Evolutionary conservation across 2,329 filamentous ascomycete genomes (phyloP).

Genomic region (Diaporthe humulicola): DNA sequence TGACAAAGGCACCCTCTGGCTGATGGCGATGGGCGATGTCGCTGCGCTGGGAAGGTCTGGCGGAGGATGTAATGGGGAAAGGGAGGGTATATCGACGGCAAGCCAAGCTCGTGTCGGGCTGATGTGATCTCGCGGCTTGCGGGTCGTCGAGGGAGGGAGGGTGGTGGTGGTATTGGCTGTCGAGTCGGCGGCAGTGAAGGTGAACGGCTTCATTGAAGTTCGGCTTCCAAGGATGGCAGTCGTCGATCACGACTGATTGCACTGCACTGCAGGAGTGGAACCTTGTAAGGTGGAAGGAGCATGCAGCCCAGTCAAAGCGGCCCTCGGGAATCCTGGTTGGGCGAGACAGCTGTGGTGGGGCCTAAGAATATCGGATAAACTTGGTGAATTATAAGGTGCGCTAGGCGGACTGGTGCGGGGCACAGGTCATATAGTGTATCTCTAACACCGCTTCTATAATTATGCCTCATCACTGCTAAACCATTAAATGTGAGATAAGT

Average conservation of each 20-base stretch:
- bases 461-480: no score
- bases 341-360: background rate
- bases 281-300: conserved; percentile 24
- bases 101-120: conserved; percentile 11
- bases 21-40: conserved; percentile 28
- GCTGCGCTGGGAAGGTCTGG: background rate
- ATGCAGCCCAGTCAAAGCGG: conserved; percentile 19
- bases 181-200: background rate
- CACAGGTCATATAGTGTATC: background rate
- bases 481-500: no score
- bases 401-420: conserved; percentile 1
- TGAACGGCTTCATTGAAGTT: conserved; percentile 13
- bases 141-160: background rate
- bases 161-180: background rate
- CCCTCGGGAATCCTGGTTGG: conserved; percentile 15
- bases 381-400: conserved; percentile 4
- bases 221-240: conserved; percentile 6
- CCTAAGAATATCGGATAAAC: conserved; percentile 26
- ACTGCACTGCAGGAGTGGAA: conserved; percentile 18
- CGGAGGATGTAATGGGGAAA: background rate
- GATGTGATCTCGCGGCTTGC: conserved; percentile 4
- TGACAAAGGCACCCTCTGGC: conserved; percentile 41
- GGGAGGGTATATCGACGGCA: background rate
- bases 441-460: no score
- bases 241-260: conserved; percentile 26